Evolutionary conservation across 305 asterid species (phyloP), one percentile per base, ranked within the genome.

Genomic region (Fraxinus dipetala): DNA sequence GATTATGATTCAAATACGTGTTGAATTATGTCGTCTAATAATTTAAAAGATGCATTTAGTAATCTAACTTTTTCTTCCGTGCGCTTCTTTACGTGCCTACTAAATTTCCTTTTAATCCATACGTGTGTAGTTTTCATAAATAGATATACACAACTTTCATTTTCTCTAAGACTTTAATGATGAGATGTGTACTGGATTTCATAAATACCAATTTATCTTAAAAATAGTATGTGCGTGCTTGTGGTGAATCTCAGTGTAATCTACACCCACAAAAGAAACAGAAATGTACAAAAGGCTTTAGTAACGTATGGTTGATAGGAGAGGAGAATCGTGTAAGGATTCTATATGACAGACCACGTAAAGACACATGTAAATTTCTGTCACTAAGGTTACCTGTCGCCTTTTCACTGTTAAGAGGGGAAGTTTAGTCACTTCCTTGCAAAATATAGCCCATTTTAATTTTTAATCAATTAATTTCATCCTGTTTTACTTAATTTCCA

Each of bases 331-430:
- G 61, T 8, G 8, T 54, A 35, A 65, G 73, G 35, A 48, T 43
- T 70, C 34, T 75, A 79, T 34, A 56, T 48, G 80, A 79, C 82
- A 77, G 79, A 84, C 80, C 61, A 72, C 22, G 80, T 73, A 75
- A 76, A 13, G 85, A 81, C 85, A 84, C 6, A 70, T 61, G 63
- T 79, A 20, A 24, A 34, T 38, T 80, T 36, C 32, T 77, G 77
- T 80, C 24, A 34, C 48, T 32, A 35, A 35, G 43, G 43, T 26
- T 59, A 20, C 31, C 72, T 14, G 61, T 40, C 38, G 18, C 77
- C 63, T 45, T 48, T 32, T 22, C 78, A 34, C 56, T 9, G 32
- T n/a, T 56, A 28, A 36, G 8, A 8, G 2, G 14, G 77, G 84
- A 82, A 75, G 31, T 80, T 24, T 22, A 67, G 63, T 48, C 72